Conservation (phyloP, 2,329 filamentous ascomycete genomes). For the Fusarium sp. region DNA sequence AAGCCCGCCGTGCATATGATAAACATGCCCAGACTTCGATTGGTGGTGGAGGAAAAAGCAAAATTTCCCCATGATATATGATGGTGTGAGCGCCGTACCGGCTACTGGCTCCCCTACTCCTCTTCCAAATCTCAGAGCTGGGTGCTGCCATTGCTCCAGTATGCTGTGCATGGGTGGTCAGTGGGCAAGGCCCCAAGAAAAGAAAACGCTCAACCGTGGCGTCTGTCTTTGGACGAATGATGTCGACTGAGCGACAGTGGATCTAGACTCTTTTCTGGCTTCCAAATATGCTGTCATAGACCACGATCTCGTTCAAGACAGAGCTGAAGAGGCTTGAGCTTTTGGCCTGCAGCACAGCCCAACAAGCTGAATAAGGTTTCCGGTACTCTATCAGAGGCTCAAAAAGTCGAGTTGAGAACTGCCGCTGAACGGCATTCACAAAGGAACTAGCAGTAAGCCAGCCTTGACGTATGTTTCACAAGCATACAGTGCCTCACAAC, state of each 20-base stretch:
- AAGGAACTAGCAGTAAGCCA: constrained; percentile 1
- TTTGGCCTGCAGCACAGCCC: constrained; percentile 13
- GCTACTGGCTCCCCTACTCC: background rate
- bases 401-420: constrained; percentile 8
- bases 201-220: constrained; percentile 36
- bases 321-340: constrained; percentile 26
- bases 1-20: constrained; percentile 35
- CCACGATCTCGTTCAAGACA: constrained; percentile 7
- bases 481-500: constrained; percentile 10
- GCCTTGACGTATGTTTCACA: constrained; percentile 8
- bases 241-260: constrained; percentile 29
- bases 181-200: constrained; percentile 8
- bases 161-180: constrained; percentile 39
- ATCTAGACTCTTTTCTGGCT: constrained; percentile 15
- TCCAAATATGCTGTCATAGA: constrained; percentile 18
- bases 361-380: constrained; percentile 16
- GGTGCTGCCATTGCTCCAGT: constrained; percentile 25
- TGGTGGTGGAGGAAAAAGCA: constrained; percentile 29
- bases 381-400: constrained; percentile 5
- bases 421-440: constrained; percentile 10
- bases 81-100: constrained; percentile 24
- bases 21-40: constrained; percentile 3
- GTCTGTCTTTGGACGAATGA: constrained; percentile 42
- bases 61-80: constrained; percentile 40
- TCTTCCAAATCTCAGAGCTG: background rate